Evolutionary conservation across 495 filamentous ascomycete species (phyloP).

Genomic region (Penicillium nucicola): DNA sequence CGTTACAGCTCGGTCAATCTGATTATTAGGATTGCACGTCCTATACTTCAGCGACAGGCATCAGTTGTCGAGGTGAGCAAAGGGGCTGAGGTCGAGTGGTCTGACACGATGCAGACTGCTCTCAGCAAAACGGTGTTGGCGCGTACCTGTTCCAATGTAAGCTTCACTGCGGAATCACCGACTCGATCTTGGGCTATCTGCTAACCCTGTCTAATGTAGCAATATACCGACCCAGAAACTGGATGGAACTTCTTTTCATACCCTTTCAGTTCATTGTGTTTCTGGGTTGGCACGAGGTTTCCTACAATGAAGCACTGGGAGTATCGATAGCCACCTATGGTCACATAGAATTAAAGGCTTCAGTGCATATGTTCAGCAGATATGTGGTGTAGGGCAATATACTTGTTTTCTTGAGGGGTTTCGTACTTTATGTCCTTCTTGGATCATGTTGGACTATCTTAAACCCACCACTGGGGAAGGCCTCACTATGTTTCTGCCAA

Average conservation of each 20-base stretch:
- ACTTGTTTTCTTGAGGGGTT: too few species aligned
- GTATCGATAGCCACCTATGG: too few species aligned
- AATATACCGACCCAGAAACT: conserved; percentile 4
- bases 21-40: neutral
- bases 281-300: neutral
- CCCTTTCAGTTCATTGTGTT: conserved; percentile 2
- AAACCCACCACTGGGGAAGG: too few species aligned
- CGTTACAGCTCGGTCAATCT: neutral
- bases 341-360: too few species aligned
- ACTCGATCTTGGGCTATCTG: neutral
- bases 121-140: conserved; percentile 4
- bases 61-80: neutral
- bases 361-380: too few species aligned
- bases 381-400: too few species aligned
- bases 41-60: neutral
- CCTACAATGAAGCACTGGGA: too few species aligned
- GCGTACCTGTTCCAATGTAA: conserved; percentile 3
- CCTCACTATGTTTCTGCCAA: too few species aligned
- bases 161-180: neutral
- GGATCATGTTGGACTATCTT: too few species aligned
- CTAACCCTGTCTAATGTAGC: neutral
- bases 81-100: conserved; percentile 3
- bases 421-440: too few species aligned
- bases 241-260: conserved; percentile 9
- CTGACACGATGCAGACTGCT: conserved; percentile 1